A percentile compares a stretch with the other conserved stretches of the same genome.
Evolutionary conservation across 2,329 filamentous ascomycete genomes (phyloP).

Genomic region (Byssochlamys sp.): DNA sequence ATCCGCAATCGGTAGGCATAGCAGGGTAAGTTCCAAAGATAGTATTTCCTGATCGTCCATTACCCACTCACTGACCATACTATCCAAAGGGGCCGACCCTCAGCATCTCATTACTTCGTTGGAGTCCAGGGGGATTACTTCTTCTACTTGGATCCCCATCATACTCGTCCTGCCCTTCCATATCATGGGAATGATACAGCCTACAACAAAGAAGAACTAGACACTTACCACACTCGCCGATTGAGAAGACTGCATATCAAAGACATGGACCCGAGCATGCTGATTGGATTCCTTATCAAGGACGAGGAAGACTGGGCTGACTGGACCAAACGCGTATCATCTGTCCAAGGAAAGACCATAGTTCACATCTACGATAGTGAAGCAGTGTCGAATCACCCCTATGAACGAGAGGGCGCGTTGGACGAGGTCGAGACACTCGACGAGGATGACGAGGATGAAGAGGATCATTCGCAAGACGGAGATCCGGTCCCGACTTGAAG

Average conservation of each 20-base stretch:
- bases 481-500: background rate
- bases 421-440: conserved; percentile 87
- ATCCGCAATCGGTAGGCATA: conserved; percentile 89
- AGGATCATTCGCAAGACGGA: background rate
- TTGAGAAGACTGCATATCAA: conserved; percentile 71
- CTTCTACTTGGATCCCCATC: conserved; percentile 92
- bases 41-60: conserved; percentile 14
- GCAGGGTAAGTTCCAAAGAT: conserved; percentile 56
- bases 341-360: conserved; percentile 71
- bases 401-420: conserved; percentile 62
- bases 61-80: conserved; percentile 1
- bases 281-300: conserved; percentile 82
- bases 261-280: conserved; percentile 97
- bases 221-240: conserved; percentile 77
- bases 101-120: conserved; percentile 73
- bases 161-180: conserved; percentile 65
- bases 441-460: conserved; percentile 48
- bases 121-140: conserved; percentile 65
- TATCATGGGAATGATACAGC: conserved; percentile 44
- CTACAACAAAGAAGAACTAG: conserved; percentile 61
- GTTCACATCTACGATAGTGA: conserved; percentile 72
- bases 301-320: conserved; percentile 72
- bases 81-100: conserved; percentile 65
- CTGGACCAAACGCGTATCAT: conserved; percentile 68
- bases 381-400: conserved; percentile 43